These are phyloP conservation scores for Solanum habrochaites DNA, from an alignment of 257 asterid species.

Conservation along the genomic window DNA sequence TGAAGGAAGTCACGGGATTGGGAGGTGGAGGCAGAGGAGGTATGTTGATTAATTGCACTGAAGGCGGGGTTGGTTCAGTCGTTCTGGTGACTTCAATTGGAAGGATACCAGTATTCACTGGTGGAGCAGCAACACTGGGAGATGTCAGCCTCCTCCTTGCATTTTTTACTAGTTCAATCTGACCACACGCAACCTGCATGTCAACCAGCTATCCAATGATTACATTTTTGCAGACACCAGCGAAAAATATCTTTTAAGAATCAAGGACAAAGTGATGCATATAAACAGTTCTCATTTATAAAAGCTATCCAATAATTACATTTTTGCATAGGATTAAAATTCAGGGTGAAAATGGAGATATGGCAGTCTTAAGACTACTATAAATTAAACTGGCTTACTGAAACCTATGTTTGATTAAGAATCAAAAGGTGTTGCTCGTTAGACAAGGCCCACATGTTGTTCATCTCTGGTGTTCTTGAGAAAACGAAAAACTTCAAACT, in stretches of 20 bases:
- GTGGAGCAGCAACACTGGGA: slow-evolving; percentile 6
- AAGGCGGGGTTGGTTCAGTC: slow-evolving; percentile 22
- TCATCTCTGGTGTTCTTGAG: neutral
- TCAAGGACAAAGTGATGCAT: neutral
- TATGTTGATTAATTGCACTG: slow-evolving; percentile 18
- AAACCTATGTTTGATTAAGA: neutral
- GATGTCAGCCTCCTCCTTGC: slow-evolving; percentile 39
- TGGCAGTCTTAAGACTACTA: neutral
- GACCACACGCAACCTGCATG: slow-evolving; percentile 55
- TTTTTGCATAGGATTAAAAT: neutral
- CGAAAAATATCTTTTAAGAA: neutral
- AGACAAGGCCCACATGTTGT: neutral
- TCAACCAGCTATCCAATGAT: neutral
- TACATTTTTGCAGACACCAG: neutral
- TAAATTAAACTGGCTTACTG: neutral
- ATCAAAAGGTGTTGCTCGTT: neutral
- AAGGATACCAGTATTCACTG: slow-evolving; percentile 12
- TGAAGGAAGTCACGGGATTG: slow-evolving; percentile 22
- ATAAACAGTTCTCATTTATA: neutral
- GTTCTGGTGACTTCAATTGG: slow-evolving; percentile 8
- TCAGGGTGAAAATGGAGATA: neutral
- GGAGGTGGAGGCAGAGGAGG: slow-evolving; percentile 21
- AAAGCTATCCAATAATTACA: neutral
- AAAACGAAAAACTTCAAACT: neutral
- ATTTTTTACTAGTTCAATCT: slow-evolving; percentile 42